Evolutionary conservation across 108 stramenopile species (phyloP), one percentile per base, ranked within the genome.

Genomic region (Nannochloropsis salina): DNA sequence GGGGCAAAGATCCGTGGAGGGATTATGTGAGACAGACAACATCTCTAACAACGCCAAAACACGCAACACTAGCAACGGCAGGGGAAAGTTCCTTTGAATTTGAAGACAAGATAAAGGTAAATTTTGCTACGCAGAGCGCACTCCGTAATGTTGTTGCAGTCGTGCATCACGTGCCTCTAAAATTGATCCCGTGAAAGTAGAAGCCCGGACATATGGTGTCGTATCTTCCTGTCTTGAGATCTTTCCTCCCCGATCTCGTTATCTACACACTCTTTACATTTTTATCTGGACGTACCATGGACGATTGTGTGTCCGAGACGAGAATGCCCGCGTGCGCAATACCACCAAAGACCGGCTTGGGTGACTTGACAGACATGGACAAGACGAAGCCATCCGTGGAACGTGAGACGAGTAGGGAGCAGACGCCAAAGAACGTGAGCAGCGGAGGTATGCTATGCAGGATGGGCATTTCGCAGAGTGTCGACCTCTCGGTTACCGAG

Each of bases 241-340:
- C 31, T 31, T 31, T 31, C 31, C 31, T 31, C 31, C 31, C 31
- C 31, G 31, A 31, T 31, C 31, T 31, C 31, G 31, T 31, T 31
- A 31, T 31, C 31, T 31, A 31, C 31, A 31, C 31, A 31, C 31
- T 31, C 31, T 31, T 31, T 31, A 31, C 31, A 31, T 31, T 31
- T 31, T 31, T 31, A 31, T 31, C 31, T 31, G 31, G 21, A 80
- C 42, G 20, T 41, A 89, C 88, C 88, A 83, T 80, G 6, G 88
- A 89, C 15, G 88, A 85, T 47, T 86, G 79, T 9, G 85, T 83
- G n/a, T 89, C 85, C 43, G 83, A 84, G 21, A 85, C 82, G 0
- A 89, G 83, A 8, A 89, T 85, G 10, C 89, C 89, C 42, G 86
- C 89, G 42, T 89, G 89, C 80, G 83, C 82, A 22, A 89, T 86